These are phyloP conservation scores for Metarhizium sp. DNA, from an alignment of 2,329 filamentous ascomycete genomes.

Conservation along the genomic window DNA sequence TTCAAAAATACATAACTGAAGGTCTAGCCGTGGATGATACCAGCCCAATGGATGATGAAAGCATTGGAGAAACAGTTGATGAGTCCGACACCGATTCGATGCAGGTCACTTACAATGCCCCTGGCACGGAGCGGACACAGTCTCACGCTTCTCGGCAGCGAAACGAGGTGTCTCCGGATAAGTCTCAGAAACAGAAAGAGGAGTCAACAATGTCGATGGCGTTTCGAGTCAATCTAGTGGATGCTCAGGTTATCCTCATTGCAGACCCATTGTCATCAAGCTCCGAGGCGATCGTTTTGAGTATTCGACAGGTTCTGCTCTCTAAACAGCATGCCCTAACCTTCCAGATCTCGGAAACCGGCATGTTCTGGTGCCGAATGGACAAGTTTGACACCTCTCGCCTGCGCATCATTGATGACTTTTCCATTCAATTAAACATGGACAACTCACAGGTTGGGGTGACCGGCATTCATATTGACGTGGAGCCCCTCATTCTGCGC, in stretches of 20 bases:
- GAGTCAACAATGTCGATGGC: constrained; percentile 58
- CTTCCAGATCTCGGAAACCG: constrained; percentile 84
- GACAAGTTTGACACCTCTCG: constrained; percentile 89
- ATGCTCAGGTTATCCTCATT: constrained; percentile 92
- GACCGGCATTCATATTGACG: constrained; percentile 74
- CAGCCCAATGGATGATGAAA: constrained; percentile 39
- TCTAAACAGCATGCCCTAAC: constrained; percentile 92
- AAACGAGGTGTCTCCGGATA: constrained; percentile 4
- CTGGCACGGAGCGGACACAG: constrained; percentile 20
- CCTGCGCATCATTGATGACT: constrained; percentile 90
- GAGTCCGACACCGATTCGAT: constrained; percentile 52
- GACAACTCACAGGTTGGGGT: constrained; percentile 55
- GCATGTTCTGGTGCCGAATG: constrained; percentile 99
- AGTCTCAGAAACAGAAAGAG: constrained; percentile 6
- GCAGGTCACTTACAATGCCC: constrained; percentile 32
- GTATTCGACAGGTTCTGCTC: constrained; percentile 85
- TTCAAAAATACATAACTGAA: constrained; percentile 72
- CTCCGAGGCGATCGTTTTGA: constrained; percentile 91
- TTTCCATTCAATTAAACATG: constrained; percentile 82
- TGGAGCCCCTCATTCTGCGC: constrained; percentile 85
- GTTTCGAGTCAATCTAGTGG: constrained; percentile 87
- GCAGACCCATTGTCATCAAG: constrained; percentile 84
- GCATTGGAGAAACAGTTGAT: constrained; percentile 45
- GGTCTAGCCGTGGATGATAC: constrained; percentile 56
- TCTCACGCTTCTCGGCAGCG: constrained; percentile 19